phyloP scores from a whole-genome alignment of 2,329 filamentous ascomycete genomes.

The Ceratocystis huliohia region DNA sequence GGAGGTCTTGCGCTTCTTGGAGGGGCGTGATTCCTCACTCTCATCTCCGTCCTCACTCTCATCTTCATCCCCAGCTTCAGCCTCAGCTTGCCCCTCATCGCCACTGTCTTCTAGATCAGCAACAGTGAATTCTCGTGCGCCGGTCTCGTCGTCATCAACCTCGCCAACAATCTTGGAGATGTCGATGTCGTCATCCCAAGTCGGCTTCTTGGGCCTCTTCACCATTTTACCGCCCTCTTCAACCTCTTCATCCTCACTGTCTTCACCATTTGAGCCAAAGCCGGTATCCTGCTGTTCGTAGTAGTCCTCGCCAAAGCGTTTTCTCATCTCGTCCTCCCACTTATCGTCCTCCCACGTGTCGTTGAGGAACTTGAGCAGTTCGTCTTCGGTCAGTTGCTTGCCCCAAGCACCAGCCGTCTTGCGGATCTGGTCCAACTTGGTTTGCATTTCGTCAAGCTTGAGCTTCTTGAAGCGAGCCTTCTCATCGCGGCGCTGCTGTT shows the following conservation, averaged over 20 bases:
- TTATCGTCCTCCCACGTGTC: conserved; percentile 77
- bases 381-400: conserved; percentile 54
- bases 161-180: conserved; percentile 86
- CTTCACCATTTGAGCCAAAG: conserved; percentile 52
- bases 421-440: conserved; percentile 77
- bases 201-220: conserved; percentile 60
- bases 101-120: conserved; percentile 40
- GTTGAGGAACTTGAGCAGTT: conserved; percentile 75
- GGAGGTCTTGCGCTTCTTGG: conserved; percentile 48
- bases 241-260: conserved; percentile 46
- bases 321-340: conserved; percentile 85
- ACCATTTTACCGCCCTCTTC: conserved; percentile 37
- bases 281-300: conserved; percentile 62
- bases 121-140: conserved; percentile 36
- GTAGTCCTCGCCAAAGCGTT: conserved; percentile 79
- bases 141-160: conserved; percentile 54
- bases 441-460: conserved; percentile 80
- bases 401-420: conserved; percentile 70
- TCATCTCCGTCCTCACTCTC: conserved; percentile 31
- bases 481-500: conserved; percentile 62
- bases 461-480: conserved; percentile 73
- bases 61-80: conserved; percentile 28
- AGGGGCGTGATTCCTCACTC: conserved; percentile 31
- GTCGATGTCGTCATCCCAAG: conserved; percentile 95
- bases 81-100: conserved; percentile 25